Evolutionary conservation across 495 filamentous ascomycete species (phyloP), one percentile per base, ranked within the genome.

Genomic region (Venustampulla echinocandica): DNA sequence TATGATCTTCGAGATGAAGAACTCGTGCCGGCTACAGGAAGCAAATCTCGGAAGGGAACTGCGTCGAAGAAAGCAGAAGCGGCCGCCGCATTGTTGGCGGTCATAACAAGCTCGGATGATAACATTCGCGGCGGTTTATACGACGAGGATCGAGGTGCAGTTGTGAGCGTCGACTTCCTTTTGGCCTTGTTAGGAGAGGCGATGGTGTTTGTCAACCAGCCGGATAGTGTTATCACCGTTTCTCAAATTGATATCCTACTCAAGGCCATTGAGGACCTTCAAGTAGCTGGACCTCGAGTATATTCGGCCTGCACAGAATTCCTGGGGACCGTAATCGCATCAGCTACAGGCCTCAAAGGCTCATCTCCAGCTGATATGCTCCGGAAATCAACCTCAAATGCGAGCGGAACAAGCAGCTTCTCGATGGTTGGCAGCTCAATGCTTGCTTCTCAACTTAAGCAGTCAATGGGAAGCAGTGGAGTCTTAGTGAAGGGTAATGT

Each of bases 111-210:
- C 61, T 84, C 89, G 2, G 80, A 81, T 36, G 87, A 93, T 61
- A 88, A 84, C 54, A 93, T 96, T 57, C 81, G 84, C 46, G 90
- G 89, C 40, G 88, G 90, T 13, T 69, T 95, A 1, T 90, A 83
- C 56, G 88, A 95, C 58, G 81, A 82, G 24, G 69, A 75, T 20
- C 75, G 84, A 14, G 84, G 84, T 51, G 79, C 84, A 1, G 83
- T 92, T 13, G 82, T 95, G 18, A 82, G 81, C 47, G 85, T 95
- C 36, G 89, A 95, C 53, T 85, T 85, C 39, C 61, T 95, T 32
- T 68, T 95, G n/a, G 74, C 82, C 43, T 69, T 96, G 30, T 69
- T 96, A 2, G 89, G 89, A 30, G 90, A 96, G 64, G 80, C 81
- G 0, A 69, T 87, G 14, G 72, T 83, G 1, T 88, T 95, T 52